Percentiles rank a stretch among this genome's conserved stretches.
These are phyloP conservation scores for Geosmithia flava DNA, from an alignment of 2,329 filamentous ascomycete species.

Conservation along the genomic window DNA sequence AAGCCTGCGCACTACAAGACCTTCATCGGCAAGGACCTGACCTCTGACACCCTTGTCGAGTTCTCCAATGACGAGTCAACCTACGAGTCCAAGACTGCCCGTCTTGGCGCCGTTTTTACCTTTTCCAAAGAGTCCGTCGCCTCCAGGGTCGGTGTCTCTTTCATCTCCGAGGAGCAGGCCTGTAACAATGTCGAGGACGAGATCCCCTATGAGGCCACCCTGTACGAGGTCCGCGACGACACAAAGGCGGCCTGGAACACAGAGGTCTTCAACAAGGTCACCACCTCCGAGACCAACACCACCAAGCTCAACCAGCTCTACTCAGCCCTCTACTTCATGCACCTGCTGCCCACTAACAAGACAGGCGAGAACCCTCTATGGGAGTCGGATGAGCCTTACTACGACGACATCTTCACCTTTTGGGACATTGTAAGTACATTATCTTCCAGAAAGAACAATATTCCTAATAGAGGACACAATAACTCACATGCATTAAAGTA, in stretches of 20 bases:
- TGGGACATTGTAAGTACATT: constrained; percentile 35
- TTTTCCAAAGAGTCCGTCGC: constrained; percentile 33
- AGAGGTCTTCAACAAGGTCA: constrained; percentile 50
- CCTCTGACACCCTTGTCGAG: constrained; percentile 14
- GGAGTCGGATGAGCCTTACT: constrained; percentile 53
- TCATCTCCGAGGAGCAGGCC: constrained; percentile 49
- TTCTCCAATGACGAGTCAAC: constrained; percentile 15
- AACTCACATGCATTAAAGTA: constrained; percentile 21
- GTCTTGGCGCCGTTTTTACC: constrained; percentile 39
- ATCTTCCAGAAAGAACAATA: not conserved
- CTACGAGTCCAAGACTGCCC: constrained; percentile 20
- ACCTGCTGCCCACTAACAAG: constrained; percentile 55
- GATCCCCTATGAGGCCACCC: constrained; percentile 31
- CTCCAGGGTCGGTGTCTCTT: constrained; percentile 55
- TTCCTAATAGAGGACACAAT: not conserved
- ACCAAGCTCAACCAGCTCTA: constrained; percentile 49
- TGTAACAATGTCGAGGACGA: constrained; percentile 45
- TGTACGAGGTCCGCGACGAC: constrained; percentile 29
- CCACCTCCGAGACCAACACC: constrained; percentile 32
- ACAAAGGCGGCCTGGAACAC: constrained; percentile 46
- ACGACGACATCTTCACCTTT: constrained; percentile 59
- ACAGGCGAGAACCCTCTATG: constrained; percentile 60
- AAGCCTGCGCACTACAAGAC: constrained; percentile 28
- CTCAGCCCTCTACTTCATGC: constrained; percentile 57
- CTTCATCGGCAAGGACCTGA: constrained; percentile 24